Evolutionary conservation across 345 rosid genomes (phyloP), one percentile per base, ranked within the genome.

Genomic region (Gossypium ekmanianum): DNA sequence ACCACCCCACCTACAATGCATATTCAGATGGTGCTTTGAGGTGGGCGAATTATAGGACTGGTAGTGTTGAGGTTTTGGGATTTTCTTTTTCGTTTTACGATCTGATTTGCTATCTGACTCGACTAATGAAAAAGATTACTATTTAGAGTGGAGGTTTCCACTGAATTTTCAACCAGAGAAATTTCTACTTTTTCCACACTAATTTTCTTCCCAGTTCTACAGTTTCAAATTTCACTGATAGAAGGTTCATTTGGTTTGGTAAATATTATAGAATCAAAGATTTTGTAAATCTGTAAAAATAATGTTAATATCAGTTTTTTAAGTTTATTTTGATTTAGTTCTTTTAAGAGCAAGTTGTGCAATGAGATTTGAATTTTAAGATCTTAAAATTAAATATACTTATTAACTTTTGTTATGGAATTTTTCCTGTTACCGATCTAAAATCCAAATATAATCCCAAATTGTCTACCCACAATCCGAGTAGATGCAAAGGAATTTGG

Each of bases 141-240:
- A 11, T 54, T 8, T 34, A 34, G 41, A 34, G 41, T 9, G 47
- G 55, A 3, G 48, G 41, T 71, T 67, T 22, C 22, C 16, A 45
- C 27, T 41, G 12, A n/a, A 18, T n/a, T 41, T 41, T 65, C 26
- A 18, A 39, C 48, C 41, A 65, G 72, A 76, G 52, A 79, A 72
- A 73, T 39, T 73, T 50, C 71, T 47, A 13, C 62, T 71, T 65
- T 58, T 63, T 68, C 77, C 47, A 16, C 69, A 50, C 51, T 61
- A 67, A 54, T 45, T 61, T 26, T 59, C 39, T 13, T 12, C 2
- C 16, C 22, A 29, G 39, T 52, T 27, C 22, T n/a, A 64, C 50
- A 63, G 24, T 39, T n/a, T 64, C 70, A 65, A 78, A 61, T 73
- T 58, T 78, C 20, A 54, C 11, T 7, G 18, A 54, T 17, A 54